Conservation (phyloP, 371 early-diverging fungal species). For the Circinella minor region DNA sequence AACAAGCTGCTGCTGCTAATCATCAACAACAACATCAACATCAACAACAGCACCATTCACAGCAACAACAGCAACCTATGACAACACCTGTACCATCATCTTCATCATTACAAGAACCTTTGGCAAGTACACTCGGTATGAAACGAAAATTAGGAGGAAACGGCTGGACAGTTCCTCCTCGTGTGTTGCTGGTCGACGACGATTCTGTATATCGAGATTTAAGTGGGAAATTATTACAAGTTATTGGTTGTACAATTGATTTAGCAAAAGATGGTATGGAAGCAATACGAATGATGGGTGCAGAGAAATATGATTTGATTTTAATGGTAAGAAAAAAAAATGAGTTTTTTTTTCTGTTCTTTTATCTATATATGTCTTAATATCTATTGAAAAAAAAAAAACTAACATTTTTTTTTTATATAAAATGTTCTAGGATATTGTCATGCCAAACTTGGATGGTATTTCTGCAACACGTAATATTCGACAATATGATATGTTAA, state of each 20-base stretch:
- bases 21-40: background rate
- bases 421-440: slow-evolving; percentile 58
- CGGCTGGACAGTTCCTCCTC: slow-evolving; percentile 71
- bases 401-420: background rate
- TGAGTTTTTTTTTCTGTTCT: background rate
- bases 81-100: slow-evolving; percentile 1
- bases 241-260: slow-evolving; percentile 77
- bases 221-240: slow-evolving; percentile 62
- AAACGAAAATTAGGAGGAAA: slow-evolving; percentile 20
- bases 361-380: too few species aligned
- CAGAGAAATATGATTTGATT: slow-evolving; percentile 76
- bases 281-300: slow-evolving; percentile 68
- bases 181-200: slow-evolving; percentile 80
- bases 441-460: slow-evolving; percentile 81
- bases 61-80: background rate
- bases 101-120: background rate
- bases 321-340: slow-evolving; percentile 62
- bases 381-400: background rate
- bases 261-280: slow-evolving; percentile 76
- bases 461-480: slow-evolving; percentile 75
- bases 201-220: slow-evolving; percentile 72
- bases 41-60: background rate
- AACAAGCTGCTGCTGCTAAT: background rate
- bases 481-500: slow-evolving; percentile 72
- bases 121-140: background rate